phyloP scores from a whole-genome alignment of 2,329 filamentous ascomycete genomes.

The Trichoderma brevicompactum region DNA sequence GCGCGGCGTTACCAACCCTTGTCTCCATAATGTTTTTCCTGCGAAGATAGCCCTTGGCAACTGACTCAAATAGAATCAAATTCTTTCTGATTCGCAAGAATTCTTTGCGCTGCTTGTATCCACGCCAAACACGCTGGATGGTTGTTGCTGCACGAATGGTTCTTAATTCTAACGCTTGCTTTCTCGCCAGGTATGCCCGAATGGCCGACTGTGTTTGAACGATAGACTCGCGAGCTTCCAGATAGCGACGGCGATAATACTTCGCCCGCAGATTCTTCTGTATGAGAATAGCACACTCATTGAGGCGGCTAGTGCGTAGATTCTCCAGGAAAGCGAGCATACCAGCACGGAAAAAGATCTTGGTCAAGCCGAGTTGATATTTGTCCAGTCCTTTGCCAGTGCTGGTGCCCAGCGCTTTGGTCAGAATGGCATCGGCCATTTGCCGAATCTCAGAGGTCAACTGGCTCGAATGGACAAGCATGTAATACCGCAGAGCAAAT shows the following conservation, averaged over 20 bases:
- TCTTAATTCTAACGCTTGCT: slow-evolving; percentile 77
- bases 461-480: slow-evolving; percentile 85
- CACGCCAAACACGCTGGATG: slow-evolving; percentile 94
- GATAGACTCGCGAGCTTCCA: slow-evolving; percentile 83
- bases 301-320: slow-evolving; percentile 84
- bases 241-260: slow-evolving; percentile 90
- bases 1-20: slow-evolving; percentile 86
- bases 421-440: slow-evolving; percentile 92
- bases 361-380: slow-evolving; percentile 95
- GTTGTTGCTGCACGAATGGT: slow-evolving; percentile 86
- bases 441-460: slow-evolving; percentile 94
- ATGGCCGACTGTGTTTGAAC: slow-evolving; percentile 77
- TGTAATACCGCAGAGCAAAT: slow-evolving; percentile 96
- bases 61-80: slow-evolving; percentile 84
- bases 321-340: slow-evolving; percentile 99
- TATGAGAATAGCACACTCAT: slow-evolving; percentile 94
- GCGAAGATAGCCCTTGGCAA: slow-evolving; percentile 88
- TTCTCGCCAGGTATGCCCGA: slow-evolving; percentile 78
- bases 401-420: slow-evolving; percentile 80
- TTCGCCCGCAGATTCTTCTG: slow-evolving; percentile 97
- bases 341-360: slow-evolving; percentile 98
- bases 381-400: slow-evolving; percentile 80
- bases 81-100: slow-evolving; percentile 81
- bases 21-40: slow-evolving; percentile 93
- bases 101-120: slow-evolving; percentile 82